These are phyloP conservation scores for Inga oerstediana DNA, from an alignment of 306 rosid genomes.

Conservation along the genomic window DNA sequence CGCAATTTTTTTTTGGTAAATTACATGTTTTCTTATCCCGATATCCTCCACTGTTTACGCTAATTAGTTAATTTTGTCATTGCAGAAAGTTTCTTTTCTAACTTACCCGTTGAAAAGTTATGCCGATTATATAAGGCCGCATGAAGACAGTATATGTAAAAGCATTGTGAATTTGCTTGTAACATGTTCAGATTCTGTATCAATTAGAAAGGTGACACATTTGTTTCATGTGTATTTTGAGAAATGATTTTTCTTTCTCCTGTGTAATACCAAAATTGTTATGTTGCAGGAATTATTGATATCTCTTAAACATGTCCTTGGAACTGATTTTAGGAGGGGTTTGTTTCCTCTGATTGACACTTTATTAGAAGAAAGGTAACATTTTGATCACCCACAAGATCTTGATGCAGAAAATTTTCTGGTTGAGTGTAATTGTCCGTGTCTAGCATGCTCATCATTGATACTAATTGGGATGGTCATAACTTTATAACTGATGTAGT, in stretches of 20 bases:
- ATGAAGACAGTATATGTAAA: conserved; percentile 98
- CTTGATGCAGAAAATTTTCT: conserved; percentile 2
- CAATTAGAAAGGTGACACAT: conserved; percentile 82
- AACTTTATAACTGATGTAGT: conserved; percentile 17
- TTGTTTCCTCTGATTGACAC: conserved; percentile 98
- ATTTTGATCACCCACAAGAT: conserved; percentile 24
- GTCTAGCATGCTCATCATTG: conserved; percentile 17
- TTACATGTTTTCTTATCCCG: conserved; percentile 25
- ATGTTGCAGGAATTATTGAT: conserved; percentile 87
- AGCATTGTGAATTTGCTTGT: conserved; percentile 98
- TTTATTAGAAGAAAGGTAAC: conserved; percentile 90
- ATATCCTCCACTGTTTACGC: conserved; percentile 17
- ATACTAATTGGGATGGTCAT: conserved; percentile 21
- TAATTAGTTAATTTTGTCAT: conserved; percentile 35
- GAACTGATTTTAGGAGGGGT: conserved; percentile 97
- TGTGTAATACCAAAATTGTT: conserved; percentile 33
- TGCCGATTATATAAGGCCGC: conserved; percentile 94
- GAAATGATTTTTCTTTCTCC: conserved; percentile 15
- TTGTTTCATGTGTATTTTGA: conserved; percentile 26
- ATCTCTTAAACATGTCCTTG: conserved; percentile 96
- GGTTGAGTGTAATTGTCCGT: conserved; percentile 7
- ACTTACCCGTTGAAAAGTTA: conserved; percentile 93
- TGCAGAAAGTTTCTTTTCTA: conserved; percentile 96
- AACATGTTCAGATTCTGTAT: conserved; percentile 97
- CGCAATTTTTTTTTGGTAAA: conserved; percentile 7